A percentile compares a stretch with the other conserved stretches of the same genome.
These are phyloP conservation scores for Beauveria rudraprayagi DNA, from an alignment of 2,329 filamentous ascomycete genomes.

Conservation along the genomic window DNA sequence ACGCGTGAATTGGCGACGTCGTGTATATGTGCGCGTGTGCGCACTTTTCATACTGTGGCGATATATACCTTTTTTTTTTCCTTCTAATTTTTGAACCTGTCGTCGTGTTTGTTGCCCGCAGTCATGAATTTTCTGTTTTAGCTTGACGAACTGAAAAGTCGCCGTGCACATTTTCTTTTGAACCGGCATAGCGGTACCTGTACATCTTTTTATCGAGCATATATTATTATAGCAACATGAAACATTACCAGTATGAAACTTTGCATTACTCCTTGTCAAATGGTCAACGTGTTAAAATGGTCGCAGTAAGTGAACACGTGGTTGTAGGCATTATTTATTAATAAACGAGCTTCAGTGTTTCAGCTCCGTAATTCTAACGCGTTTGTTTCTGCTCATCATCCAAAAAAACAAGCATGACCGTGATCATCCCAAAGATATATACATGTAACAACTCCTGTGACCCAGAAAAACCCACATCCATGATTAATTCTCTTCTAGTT, in stretches of 20 bases:
- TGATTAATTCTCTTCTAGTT: neutral
- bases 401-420: neutral
- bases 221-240: conserved; percentile 1
- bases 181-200: neutral
- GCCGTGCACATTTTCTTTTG: neutral
- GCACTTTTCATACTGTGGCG: neutral
- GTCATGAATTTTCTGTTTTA: neutral
- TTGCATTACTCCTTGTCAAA: neutral
- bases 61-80: neutral
- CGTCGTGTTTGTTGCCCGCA: neutral
- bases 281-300: neutral
- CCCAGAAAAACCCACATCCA: neutral
- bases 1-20: conserved; percentile 20
- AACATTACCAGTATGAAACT: neutral
- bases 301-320: neutral
- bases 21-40: neutral
- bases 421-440: neutral
- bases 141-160: neutral
- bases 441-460: neutral
- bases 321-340: neutral
- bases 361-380: neutral
- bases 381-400: neutral
- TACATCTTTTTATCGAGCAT: neutral
- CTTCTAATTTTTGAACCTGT: neutral
- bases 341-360: neutral